A percentile compares a stretch with the other conserved stretches of the same genome.
Evolutionary conservation across 495 filamentous ascomycete genomes (phyloP).

Genomic region (Talaromyces wortmannii): DNA sequence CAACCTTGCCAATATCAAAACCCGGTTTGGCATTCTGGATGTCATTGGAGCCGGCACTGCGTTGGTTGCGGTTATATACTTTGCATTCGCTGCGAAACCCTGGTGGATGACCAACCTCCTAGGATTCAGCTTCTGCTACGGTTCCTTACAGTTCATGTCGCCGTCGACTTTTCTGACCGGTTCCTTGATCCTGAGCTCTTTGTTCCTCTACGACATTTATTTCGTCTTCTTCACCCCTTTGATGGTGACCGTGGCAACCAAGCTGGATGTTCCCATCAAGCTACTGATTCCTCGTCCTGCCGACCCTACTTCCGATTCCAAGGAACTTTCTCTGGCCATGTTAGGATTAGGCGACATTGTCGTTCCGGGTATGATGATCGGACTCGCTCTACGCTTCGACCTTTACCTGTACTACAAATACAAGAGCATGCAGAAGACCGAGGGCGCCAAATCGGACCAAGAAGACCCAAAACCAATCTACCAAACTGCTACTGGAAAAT

Average conservation of each 20-base stretch:
- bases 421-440: slow-evolving; percentile 37
- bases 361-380: slow-evolving; percentile 89
- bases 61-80: slow-evolving; percentile 52
- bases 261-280: slow-evolving; percentile 89
- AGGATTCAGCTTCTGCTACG: slow-evolving; percentile 81
- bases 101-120: slow-evolving; percentile 85
- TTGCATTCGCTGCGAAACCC: slow-evolving; percentile 62
- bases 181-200: slow-evolving; percentile 62
- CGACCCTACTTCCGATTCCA: slow-evolving; percentile 26
- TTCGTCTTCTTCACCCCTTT: slow-evolving; percentile 97
- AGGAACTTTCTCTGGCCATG: slow-evolving; percentile 57
- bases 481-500: slow-evolving; percentile 55
- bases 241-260: slow-evolving; percentile 93
- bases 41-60: slow-evolving; percentile 55
- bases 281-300: slow-evolving; percentile 73
- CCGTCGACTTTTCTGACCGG: slow-evolving; percentile 86
- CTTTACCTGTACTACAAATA: slow-evolving; percentile 73
- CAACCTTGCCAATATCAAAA: slow-evolving; percentile 33
- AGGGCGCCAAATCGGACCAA: slow-evolving; percentile 27
- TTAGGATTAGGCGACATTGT: slow-evolving; percentile 92
- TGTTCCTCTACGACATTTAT: slow-evolving; percentile 94
- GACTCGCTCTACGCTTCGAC: slow-evolving; percentile 82
- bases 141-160: slow-evolving; percentile 73
- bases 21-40: slow-evolving; percentile 44
- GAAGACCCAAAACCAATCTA: slow-evolving; percentile 47